A percentile compares a stretch with the other conserved stretches of the same genome.
Evolutionary conservation across 805 yeast species (phyloP).

Genomic region (Candida sakaeoensis): DNA sequence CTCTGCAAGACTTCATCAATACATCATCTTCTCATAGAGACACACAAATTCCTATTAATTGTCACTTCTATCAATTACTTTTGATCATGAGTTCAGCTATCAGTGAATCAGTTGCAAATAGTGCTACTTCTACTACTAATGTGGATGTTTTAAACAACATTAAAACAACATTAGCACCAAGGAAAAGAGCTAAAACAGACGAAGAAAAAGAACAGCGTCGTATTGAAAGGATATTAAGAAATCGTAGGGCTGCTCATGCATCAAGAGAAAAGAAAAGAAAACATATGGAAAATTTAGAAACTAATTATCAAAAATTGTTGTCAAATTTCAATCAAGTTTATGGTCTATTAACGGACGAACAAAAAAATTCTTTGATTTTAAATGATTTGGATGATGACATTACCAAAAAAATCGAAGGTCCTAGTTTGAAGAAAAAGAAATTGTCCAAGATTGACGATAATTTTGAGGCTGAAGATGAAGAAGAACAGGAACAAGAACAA

Average conservation of each 20-base stretch:
- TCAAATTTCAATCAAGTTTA: slow-evolving; percentile 22
- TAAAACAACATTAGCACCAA: slow-evolving; percentile 70
- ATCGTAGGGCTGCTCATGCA: slow-evolving; percentile 96
- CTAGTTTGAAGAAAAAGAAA: slow-evolving; percentile 5
- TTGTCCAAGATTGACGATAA: neutral
- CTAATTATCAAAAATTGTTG: slow-evolving; percentile 46
- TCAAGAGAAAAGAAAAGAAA: slow-evolving; percentile 94
- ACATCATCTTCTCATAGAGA: too few species aligned
- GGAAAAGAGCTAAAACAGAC: slow-evolving; percentile 93
- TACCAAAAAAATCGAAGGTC: neutral
- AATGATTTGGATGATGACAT: slow-evolving; percentile 7
- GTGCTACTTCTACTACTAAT: neutral
- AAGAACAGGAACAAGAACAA: neutral
- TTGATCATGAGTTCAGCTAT: slow-evolving; percentile 1
- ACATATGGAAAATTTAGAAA: slow-evolving; percentile 83
- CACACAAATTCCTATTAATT: too few species aligned
- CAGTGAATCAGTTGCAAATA: neutral
- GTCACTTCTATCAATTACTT: neutral
- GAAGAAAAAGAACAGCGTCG: slow-evolving; percentile 97
- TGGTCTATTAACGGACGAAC: slow-evolving; percentile 13
- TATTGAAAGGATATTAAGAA: slow-evolving; percentile 86
- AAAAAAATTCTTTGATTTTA: slow-evolving; percentile 4
- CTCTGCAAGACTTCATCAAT: too few species aligned
- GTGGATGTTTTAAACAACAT: slow-evolving; percentile 10
- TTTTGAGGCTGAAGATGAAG: neutral